Evolutionary conservation across 140 eudicot genomes (phyloP), one percentile per base, ranked within the genome.

Genomic region (Senecio squalidus): DNA sequence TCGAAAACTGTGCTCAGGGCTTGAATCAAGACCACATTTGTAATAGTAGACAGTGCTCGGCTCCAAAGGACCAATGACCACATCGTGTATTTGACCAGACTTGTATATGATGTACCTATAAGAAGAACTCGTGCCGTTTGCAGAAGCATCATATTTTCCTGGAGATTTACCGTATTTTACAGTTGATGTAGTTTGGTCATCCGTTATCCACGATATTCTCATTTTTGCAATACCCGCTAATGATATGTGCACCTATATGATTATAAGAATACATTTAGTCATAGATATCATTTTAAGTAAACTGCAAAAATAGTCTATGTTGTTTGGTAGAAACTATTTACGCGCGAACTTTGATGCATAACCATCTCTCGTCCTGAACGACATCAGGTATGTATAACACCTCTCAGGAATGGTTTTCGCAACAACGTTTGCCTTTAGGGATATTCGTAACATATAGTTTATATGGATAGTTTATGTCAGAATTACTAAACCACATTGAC

Each of bases 171-270:
- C 90, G 9, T 88, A 88, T 21, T 43, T 56, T 2, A 81, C 90
- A 0, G 30, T 72, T 2, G 96, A 33, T 25, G 94, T 83, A 51
- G 79, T 54, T 4, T 51, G 6, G 1, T 56, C 60, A 1, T 72
- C 52, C 4, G 94, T 84, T 6, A 88, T 72, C 96, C 96, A 88
- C 41, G 96, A 62, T 64, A 88, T 68, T 51, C 94, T 74, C 90
- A 84, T 84, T 17, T 55, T 60, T 38, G 67, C 72, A 24, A 20
- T 29, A 26, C 90, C 88, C 1, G 76, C 89, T 56, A 81, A 34
- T 21, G 96, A 80, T 28, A 88, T 66, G 43, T 84, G 96, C 8
- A 88, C 86, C 95, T 86, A 68, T 28, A 31, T 2, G 17, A 23
- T 53, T 33, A 49, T 10, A 33, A 29, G 25, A 59, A 40, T 13